These are phyloP conservation scores for Penicillium sp. DNA, from an alignment of 2,329 filamentous ascomycete species.

Conservation along the genomic window DNA sequence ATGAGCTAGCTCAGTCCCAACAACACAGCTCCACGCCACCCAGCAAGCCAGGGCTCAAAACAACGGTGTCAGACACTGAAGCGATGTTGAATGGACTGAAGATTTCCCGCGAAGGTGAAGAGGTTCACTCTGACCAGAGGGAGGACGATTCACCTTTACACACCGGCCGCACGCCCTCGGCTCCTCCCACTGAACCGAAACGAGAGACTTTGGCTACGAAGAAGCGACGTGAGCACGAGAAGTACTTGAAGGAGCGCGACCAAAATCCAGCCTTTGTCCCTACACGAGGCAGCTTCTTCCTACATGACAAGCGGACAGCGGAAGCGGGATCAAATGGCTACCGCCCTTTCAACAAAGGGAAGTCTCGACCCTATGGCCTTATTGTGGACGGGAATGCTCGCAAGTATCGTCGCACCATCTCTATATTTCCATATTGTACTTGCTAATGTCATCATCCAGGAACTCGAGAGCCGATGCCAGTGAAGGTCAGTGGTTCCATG, in stretches of 20 bases:
- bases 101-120: constrained; percentile 44
- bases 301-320: constrained; percentile 86
- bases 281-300: constrained; percentile 91
- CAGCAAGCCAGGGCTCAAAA: constrained; percentile 33
- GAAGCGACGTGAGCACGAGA: constrained; percentile 81
- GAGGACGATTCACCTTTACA: constrained; percentile 28
- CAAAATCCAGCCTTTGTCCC: constrained; percentile 91
- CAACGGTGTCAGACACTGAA: constrained; percentile 55
- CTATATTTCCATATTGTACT: not conserved
- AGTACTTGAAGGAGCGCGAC: constrained; percentile 83
- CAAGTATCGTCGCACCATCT: constrained; percentile 37
- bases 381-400: constrained; percentile 45
- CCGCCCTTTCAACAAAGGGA: constrained; percentile 53
- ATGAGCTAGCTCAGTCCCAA: constrained; percentile 32
- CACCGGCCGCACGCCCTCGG: constrained; percentile 40
- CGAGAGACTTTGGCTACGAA: constrained; percentile 64
- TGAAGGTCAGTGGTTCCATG: constrained; percentile 82
- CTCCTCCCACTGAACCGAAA: constrained; percentile 35
- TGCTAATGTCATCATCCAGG: constrained; percentile 36
- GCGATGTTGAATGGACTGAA: constrained; percentile 60
- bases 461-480: constrained; percentile 53
- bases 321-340: constrained; percentile 76
- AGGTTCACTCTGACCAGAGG: constrained; percentile 53
- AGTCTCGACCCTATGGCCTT: constrained; percentile 56
- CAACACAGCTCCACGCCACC: constrained; percentile 35